Percentiles rank a stretch among this genome's conserved stretches.
These are phyloP conservation scores for Neospermospora avenae DNA, from an alignment of 2,329 filamentous ascomycete genomes.

Conservation along the genomic window DNA sequence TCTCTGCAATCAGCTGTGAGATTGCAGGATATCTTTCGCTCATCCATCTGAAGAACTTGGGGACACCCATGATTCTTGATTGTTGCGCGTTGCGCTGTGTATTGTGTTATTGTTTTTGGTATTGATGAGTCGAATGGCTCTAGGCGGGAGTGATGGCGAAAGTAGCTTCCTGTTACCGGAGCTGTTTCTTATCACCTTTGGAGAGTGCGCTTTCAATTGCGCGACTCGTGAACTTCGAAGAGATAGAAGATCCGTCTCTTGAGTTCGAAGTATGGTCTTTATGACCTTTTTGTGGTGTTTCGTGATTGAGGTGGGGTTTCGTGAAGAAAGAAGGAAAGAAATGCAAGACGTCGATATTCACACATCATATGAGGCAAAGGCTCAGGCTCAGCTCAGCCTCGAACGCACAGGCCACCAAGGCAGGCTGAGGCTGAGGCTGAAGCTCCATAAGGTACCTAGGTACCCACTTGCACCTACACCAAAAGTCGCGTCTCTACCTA, in stretches of 20 bases:
- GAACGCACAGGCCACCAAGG: neutral
- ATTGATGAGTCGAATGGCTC: conserved; percentile 7
- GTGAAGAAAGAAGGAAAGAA: conserved; percentile 5
- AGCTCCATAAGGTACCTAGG: neutral
- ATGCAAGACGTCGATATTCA: conserved; percentile 5
- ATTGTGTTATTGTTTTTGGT: conserved; percentile 11
- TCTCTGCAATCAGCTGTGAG: conserved; percentile 97
- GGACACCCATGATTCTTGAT: conserved; percentile 48
- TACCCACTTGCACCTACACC: neutral
- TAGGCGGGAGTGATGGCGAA: conserved; percentile 13
- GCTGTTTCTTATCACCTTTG: conserved; percentile 8
- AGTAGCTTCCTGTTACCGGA: conserved; percentile 32
- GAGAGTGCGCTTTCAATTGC: conserved; percentile 12
- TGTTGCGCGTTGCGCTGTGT: conserved; percentile 18
- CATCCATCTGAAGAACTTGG: conserved; percentile 70
- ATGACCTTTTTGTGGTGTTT: conserved; percentile 10
- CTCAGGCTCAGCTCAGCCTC: conserved; percentile 4
- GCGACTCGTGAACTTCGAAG: neutral
- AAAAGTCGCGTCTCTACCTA: neutral
- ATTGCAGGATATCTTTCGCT: conserved; percentile 98
- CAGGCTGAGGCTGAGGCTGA: conserved; percentile 6
- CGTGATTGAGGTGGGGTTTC: conserved; percentile 22
- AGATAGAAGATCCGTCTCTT: conserved; percentile 6
- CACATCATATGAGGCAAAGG: neutral
- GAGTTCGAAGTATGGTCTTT: conserved; percentile 4